Percentiles rank a stretch among this genome's conserved stretches.
phyloP scores from a whole-genome alignment of 257 asterid genomes.

The Ajuga chamaepitys region DNA sequence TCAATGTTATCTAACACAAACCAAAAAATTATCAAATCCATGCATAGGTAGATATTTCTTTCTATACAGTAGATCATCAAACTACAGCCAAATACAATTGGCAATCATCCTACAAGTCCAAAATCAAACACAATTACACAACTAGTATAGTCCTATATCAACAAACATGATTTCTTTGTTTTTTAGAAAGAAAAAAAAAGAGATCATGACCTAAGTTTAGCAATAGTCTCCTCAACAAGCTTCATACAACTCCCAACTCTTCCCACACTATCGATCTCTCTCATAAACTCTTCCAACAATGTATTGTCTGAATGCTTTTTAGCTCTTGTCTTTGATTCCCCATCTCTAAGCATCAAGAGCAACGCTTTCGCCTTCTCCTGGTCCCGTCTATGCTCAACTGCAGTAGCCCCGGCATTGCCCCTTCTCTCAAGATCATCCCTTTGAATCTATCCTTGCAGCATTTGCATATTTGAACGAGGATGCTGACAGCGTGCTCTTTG shows the following conservation, averaged over 20 bases:
- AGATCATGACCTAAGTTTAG: constrained; percentile 44
- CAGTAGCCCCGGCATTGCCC: constrained; percentile 55
- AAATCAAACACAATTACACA: too few species aligned
- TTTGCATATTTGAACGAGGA: constrained; percentile 34
- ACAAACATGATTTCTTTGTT: too few species aligned
- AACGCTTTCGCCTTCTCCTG: constrained; percentile 44
- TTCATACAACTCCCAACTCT: constrained; percentile 29
- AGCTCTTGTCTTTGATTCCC: background rate
- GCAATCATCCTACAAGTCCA: too few species aligned
- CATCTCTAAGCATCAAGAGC: constrained; percentile 46
- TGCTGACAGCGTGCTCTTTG: constrained; percentile 55
- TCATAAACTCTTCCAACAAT: constrained; percentile 46
- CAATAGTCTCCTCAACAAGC: constrained; percentile 49
- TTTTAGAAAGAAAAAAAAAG: background rate
- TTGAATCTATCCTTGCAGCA: constrained; percentile 55
- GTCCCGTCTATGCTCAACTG: constrained; percentile 56
- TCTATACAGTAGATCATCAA: too few species aligned
- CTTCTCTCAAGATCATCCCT: constrained; percentile 52
- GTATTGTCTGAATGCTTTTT: constrained; percentile 22
- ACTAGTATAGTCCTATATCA: too few species aligned
- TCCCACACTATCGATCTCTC: constrained; percentile 53
- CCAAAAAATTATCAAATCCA: too few species aligned
- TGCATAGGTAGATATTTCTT: too few species aligned
- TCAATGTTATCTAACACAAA: too few species aligned
- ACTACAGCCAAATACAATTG: too few species aligned